Evolutionary conservation across 129 eudicot genomes (phyloP).

Genomic region (Saposhnikovia divaricata): DNA sequence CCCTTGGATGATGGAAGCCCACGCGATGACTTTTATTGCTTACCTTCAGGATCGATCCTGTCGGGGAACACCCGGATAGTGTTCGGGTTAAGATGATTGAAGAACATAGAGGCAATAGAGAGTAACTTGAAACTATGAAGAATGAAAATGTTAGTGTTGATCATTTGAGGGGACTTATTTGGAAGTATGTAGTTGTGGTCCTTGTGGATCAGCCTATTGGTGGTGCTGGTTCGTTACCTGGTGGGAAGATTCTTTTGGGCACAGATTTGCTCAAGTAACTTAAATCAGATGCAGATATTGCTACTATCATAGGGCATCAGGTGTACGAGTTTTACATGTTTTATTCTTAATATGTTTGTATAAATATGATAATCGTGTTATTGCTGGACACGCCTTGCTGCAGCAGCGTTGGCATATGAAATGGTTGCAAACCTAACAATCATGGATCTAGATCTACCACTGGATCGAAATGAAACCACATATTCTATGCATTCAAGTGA

Average conservation of each 20-base stretch:
- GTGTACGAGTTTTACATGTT: too few species aligned
- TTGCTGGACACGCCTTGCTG: constrained; percentile 56
- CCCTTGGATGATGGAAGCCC: too few species aligned
- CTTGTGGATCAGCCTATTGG: background rate
- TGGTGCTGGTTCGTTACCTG: background rate
- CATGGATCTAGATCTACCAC: constrained; percentile 90
- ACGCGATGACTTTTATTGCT: too few species aligned
- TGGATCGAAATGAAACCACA: constrained; percentile 93
- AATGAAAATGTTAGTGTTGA: background rate
- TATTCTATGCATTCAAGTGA: constrained; percentile 83
- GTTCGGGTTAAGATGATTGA: background rate
- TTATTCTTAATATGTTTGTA: too few species aligned
- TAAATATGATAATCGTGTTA: too few species aligned
- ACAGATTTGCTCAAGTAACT: background rate
- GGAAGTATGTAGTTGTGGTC: background rate
- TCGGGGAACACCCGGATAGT: too few species aligned
- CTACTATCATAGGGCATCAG: too few species aligned
- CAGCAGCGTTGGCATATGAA: constrained; percentile 29
- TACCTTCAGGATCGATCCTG: too few species aligned
- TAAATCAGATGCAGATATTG: background rate
- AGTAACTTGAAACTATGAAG: background rate
- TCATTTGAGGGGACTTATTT: background rate
- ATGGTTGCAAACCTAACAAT: constrained; percentile 44
- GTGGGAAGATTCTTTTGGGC: background rate
- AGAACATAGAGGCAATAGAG: background rate